Evolutionary conservation across 75 land plant genomes (phyloP).

Genomic region (Selaginella moellendorffii): DNA sequence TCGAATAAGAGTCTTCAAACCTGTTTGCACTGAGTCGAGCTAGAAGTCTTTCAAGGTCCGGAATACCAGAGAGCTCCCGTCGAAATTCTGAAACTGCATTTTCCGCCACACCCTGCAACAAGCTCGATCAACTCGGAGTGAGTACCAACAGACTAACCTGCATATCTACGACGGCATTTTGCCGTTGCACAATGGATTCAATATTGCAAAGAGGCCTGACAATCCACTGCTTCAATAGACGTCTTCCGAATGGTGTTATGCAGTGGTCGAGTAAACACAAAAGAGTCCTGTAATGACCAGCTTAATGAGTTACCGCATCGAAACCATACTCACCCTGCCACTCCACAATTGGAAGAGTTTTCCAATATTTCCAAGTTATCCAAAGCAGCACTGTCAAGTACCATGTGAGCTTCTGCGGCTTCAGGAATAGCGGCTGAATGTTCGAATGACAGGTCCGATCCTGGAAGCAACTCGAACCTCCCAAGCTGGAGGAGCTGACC

Average conservation of each 20-base stretch:
- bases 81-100: slow-evolving; percentile 48
- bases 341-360: slow-evolving; percentile 55
- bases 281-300: slow-evolving; percentile 45
- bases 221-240: slow-evolving; percentile 76
- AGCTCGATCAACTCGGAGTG: neutral
- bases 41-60: slow-evolving; percentile 86
- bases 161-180: slow-evolving; percentile 47
- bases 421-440: neutral
- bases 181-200: slow-evolving; percentile 51
- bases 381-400: slow-evolving; percentile 83
- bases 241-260: slow-evolving; percentile 77
- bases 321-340: slow-evolving; percentile 42
- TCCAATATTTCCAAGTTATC: slow-evolving; percentile 88
- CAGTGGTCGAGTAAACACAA: slow-evolving; percentile 74
- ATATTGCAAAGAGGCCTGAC: slow-evolving; percentile 57
- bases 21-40: slow-evolving; percentile 64
- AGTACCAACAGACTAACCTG: slow-evolving; percentile 18
- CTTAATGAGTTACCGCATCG: neutral
- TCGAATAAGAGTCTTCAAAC: slow-evolving; percentile 18
- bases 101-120: slow-evolving; percentile 37
- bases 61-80: slow-evolving; percentile 48
- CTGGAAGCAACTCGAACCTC: slow-evolving; percentile 72
- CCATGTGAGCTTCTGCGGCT: slow-evolving; percentile 43
- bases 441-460: slow-evolving; percentile 25
- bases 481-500: slow-evolving; percentile 51